These are phyloP conservation scores for Teratosphaeria zuluensis DNA, from an alignment of 2,329 filamentous ascomycete genomes.

Conservation along the genomic window DNA sequence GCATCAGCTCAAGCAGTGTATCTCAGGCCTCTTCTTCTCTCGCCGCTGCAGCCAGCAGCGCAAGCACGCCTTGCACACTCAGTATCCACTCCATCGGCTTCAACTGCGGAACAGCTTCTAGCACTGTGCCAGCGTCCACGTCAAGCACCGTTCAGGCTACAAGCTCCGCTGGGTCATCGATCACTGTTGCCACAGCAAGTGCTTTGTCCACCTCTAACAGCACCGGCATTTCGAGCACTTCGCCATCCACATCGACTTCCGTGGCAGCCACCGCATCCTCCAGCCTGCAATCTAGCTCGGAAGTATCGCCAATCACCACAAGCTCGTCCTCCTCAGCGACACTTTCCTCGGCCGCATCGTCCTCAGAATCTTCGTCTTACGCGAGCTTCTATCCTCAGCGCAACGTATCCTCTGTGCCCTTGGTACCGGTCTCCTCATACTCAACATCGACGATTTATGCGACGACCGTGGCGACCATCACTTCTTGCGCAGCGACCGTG, in stretches of 20 bases:
- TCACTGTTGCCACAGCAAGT: conserved; percentile 3
- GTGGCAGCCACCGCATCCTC: conserved; percentile 1
- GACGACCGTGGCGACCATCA: conserved; percentile 15
- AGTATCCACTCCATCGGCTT: conserved; percentile 52
- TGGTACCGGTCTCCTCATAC: conserved; percentile 4
- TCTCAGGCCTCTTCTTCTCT: neutral
- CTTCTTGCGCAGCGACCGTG: conserved; percentile 12
- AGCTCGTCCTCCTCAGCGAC: conserved; percentile 4
- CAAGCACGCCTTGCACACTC: conserved; percentile 49
- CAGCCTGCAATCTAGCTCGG: conserved; percentile 9
- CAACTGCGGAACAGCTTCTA: conserved; percentile 49
- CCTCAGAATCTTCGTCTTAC: neutral
- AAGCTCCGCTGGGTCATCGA: conserved; percentile 6
- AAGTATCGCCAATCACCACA: conserved; percentile 10
- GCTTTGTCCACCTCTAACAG: conserved; percentile 2
- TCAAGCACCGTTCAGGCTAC: conserved; percentile 8
- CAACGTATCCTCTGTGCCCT: neutral
- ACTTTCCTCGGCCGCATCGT: neutral
- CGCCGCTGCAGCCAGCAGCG: neutral
- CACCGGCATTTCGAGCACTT: neutral
- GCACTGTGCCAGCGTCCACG: conserved; percentile 8
- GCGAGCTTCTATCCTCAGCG: neutral
- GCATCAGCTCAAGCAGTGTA: conserved; percentile 15
- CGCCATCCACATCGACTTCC: neutral
- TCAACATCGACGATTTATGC: conserved; percentile 14